phyloP scores from a whole-genome alignment of 2,329 filamentous ascomycete genomes.

The Scytalidium lignicola region DNA sequence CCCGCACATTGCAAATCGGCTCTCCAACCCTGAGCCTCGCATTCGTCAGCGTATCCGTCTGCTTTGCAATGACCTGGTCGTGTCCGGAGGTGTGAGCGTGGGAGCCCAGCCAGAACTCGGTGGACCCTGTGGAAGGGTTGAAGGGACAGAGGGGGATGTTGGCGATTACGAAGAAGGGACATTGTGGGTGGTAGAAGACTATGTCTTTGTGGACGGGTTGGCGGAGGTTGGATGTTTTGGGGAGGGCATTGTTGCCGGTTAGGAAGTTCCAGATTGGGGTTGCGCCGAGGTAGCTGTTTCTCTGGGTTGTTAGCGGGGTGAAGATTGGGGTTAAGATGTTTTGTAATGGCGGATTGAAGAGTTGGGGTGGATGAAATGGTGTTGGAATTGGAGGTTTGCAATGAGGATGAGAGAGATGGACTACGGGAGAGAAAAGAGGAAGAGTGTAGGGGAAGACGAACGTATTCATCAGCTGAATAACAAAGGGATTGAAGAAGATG shows the following conservation, averaged over 20 bases:
- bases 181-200: conserved; percentile 30
- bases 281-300: conserved; percentile 34
- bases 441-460: conserved; percentile 14
- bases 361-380: no score
- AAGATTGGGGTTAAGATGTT: neutral
- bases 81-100: conserved; percentile 27
- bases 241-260: conserved; percentile 35
- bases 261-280: conserved; percentile 36
- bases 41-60: conserved; percentile 16
- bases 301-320: conserved; percentile 5
- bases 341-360: no score
- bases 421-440: neutral
- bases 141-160: conserved; percentile 34
- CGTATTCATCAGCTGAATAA: conserved; percentile 35
- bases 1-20: conserved; percentile 39
- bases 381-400: no score
- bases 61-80: conserved; percentile 27
- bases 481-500: conserved; percentile 36
- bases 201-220: conserved; percentile 36
- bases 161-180: conserved; percentile 34
- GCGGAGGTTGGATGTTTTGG: conserved; percentile 30
- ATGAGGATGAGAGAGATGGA: conserved; percentile 26
- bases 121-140: conserved; percentile 29
- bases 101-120: conserved; percentile 37
- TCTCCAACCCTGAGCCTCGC: conserved; percentile 45